These are phyloP conservation scores for Sicyos baderoa DNA, from an alignment of 306 rosid species.

Conservation along the genomic window DNA sequence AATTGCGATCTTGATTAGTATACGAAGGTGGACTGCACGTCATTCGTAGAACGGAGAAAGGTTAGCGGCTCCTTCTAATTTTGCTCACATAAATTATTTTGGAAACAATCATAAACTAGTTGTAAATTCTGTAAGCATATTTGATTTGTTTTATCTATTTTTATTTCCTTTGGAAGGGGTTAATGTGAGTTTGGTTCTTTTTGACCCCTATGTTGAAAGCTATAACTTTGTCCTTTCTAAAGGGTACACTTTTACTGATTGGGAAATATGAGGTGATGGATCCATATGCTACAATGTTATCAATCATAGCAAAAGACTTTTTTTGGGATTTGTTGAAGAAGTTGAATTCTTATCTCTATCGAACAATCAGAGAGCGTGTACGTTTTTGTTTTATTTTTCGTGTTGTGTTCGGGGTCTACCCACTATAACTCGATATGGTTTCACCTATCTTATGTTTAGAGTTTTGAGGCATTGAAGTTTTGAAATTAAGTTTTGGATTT, in stretches of 20 bases:
- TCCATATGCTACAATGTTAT: conserved; percentile 7
- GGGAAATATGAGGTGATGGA: background rate
- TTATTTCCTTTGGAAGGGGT: background rate
- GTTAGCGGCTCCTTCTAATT: too few relatives aligned
- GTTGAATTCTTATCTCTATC: conserved; percentile 2
- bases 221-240: conserved; percentile 12
- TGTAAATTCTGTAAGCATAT: conserved; percentile 3
- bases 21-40: background rate
- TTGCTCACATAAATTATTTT: background rate
- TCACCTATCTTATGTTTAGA: background rate
- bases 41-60: background rate
- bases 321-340: background rate
- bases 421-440: background rate
- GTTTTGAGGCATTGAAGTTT: background rate
- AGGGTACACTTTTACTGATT: conserved; percentile 6
- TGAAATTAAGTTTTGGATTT: background rate
- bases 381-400: background rate
- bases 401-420: background rate
- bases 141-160: background rate
- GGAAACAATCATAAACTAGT: background rate
- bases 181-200: background rate
- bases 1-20: background rate
- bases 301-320: conserved; percentile 9
- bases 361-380: background rate
- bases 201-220: conserved; percentile 5